Conservation (phyloP, 768 basidiomycete species). For the Trametopsis cervina region DNA sequence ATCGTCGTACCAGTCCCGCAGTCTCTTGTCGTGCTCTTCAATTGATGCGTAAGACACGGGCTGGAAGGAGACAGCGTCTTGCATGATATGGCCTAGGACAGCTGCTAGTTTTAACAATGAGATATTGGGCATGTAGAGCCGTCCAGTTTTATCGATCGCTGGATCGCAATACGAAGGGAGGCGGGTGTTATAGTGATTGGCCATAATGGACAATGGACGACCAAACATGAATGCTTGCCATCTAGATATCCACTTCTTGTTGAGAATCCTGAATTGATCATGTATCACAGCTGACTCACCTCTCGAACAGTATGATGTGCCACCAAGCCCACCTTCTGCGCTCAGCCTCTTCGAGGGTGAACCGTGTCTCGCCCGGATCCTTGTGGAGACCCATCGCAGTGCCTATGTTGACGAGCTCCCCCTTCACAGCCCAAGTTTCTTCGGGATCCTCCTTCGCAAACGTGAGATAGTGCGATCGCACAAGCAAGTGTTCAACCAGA, state of each 20-base stretch:
- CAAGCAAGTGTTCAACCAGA: slow-evolving; percentile 67
- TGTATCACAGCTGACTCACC: slow-evolving; percentile 37
- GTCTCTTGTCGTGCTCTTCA: slow-evolving; percentile 61
- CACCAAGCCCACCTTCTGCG: slow-evolving; percentile 87
- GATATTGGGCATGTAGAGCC: slow-evolving; percentile 68
- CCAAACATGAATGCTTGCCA: slow-evolving; percentile 91
- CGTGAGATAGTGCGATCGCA: slow-evolving; percentile 65
- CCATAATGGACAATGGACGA: slow-evolving; percentile 64
- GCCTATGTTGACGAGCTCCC: slow-evolving; percentile 66
- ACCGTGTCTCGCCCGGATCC: slow-evolving; percentile 75
- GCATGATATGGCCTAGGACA: slow-evolving; percentile 80
- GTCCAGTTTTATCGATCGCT: slow-evolving; percentile 51
- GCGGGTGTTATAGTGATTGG: slow-evolving; percentile 80
- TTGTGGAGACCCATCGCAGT: slow-evolving; percentile 83
- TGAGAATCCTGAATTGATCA: not conserved
- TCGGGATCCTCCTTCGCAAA: slow-evolving; percentile 72
- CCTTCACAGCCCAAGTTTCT: slow-evolving; percentile 72
- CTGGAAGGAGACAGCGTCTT: slow-evolving; percentile 75
- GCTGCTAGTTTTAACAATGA: slow-evolving; percentile 55
- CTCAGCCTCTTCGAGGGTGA: slow-evolving; percentile 64
- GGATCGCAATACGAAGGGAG: slow-evolving; percentile 66
- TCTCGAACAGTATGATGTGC: slow-evolving; percentile 77
- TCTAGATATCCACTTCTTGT: slow-evolving; percentile 32
- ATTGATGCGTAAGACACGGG: slow-evolving; percentile 66
- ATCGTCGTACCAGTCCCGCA: slow-evolving; percentile 72